These are phyloP conservation scores for Cystoisospora suis DNA, from an alignment of 169 alveolate species.

Conservation along the genomic window DNA sequence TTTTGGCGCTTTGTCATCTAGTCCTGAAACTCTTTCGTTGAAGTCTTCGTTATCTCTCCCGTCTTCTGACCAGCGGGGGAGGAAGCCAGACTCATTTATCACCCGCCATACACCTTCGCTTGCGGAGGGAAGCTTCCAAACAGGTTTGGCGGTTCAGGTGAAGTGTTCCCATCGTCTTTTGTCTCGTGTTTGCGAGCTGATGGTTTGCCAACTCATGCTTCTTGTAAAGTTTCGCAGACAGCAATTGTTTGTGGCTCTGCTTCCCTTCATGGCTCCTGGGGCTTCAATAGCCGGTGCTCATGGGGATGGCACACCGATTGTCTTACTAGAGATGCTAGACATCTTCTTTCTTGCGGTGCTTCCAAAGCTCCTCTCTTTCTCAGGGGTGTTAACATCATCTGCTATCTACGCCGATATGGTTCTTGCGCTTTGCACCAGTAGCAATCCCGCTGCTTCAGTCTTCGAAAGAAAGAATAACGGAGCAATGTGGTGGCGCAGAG, in stretches of 20 bases:
- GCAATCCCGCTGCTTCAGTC: background rate
- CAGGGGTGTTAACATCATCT: background rate
- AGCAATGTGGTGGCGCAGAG: too few species aligned
- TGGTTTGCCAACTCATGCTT: background rate
- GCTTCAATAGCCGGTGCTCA: background rate
- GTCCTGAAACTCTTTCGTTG: background rate
- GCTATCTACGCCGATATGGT: slow-evolving; percentile 29
- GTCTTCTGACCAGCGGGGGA: too few species aligned
- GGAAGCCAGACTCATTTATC: too few species aligned
- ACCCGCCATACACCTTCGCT: too few species aligned
- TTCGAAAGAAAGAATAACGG: too few species aligned
- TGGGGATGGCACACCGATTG: background rate
- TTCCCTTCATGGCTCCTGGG: background rate
- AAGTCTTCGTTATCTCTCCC: background rate
- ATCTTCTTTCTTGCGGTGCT: background rate
- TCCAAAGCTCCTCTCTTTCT: background rate
- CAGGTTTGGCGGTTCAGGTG: background rate
- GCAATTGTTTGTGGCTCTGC: background rate
- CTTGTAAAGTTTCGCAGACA: slow-evolving; percentile 1
- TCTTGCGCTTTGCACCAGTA: background rate
- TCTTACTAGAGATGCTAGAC: background rate
- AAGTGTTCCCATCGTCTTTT: background rate
- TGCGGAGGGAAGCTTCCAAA: background rate
- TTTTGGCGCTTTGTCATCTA: background rate
- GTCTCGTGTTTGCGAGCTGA: background rate